phyloP scores from a whole-genome alignment of 768 basidiomycete genomes.

The Amanita pallidorosea region DNA sequence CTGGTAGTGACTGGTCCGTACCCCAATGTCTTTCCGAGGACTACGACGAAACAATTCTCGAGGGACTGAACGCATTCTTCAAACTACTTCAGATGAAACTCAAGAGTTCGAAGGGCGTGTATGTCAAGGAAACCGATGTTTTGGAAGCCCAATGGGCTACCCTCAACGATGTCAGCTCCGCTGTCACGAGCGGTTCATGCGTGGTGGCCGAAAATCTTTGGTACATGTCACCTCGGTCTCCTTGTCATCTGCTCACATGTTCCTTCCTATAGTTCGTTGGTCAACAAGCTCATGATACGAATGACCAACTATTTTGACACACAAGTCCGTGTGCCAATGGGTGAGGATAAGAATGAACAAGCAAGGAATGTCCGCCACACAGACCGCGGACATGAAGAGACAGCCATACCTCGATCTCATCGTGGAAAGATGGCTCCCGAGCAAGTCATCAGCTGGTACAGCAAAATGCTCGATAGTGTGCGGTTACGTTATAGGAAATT shows the following conservation, averaged over 20 bases:
- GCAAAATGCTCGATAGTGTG: conserved; percentile 88
- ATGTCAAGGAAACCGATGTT: conserved; percentile 98
- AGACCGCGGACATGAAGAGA: conserved; percentile 10
- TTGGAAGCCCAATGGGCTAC: conserved; percentile 95
- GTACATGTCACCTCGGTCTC: conserved; percentile 31
- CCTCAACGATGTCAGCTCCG: conserved; percentile 85
- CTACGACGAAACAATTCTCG: conserved; percentile 83
- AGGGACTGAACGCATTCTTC: conserved; percentile 85
- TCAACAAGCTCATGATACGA: conserved; percentile 86
- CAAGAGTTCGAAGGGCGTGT: conserved; percentile 84
- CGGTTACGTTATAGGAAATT: conserved; percentile 87
- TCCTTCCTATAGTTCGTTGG: conserved; percentile 56
- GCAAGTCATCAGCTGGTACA: conserved; percentile 82
- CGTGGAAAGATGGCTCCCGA: conserved; percentile 61
- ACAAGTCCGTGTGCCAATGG: conserved; percentile 70
- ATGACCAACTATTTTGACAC: conserved; percentile 93
- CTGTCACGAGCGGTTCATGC: conserved; percentile 76
- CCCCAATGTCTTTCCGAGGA: conserved; percentile 83
- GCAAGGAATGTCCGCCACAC: conserved; percentile 9
- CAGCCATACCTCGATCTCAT: conserved; percentile 13
- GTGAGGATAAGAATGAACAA: conserved; percentile 22
- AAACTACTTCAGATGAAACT: conserved; percentile 92
- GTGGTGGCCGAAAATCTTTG: conserved; percentile 94
- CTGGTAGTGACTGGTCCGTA: conserved; percentile 78
- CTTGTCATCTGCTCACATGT: conserved; percentile 2